These are phyloP conservation scores for Boletellus ananiceps DNA, from an alignment of 768 basidiomycete species.

Conservation along the genomic window DNA sequence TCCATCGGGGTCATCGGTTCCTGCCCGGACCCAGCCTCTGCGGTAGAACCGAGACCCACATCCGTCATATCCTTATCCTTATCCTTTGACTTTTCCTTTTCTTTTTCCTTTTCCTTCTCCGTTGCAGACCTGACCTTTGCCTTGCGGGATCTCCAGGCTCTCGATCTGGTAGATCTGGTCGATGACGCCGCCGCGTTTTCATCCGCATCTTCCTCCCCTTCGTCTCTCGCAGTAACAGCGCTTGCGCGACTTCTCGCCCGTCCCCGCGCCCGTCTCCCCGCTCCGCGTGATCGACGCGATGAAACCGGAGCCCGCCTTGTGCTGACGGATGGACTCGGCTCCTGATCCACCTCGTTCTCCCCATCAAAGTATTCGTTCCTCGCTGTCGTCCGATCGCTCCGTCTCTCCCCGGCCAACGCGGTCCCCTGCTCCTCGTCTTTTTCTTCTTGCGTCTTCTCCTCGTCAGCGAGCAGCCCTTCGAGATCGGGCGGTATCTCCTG, in stretches of 20 bases:
- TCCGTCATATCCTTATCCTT: conserved; percentile 30
- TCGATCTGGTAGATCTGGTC: conserved; percentile 31
- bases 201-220: conserved; percentile 38
- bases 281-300: conserved; percentile 20
- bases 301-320: conserved; percentile 11
- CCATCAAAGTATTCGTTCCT: conserved; percentile 73
- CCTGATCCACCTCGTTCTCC: conserved; percentile 61
- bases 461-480: conserved; percentile 68
- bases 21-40: conserved; percentile 30
- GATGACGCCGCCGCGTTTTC: conserved; percentile 23
- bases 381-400: conserved; percentile 48
- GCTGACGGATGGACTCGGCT: conserved; percentile 32
- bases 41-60: conserved; percentile 27
- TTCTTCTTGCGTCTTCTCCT: conserved; percentile 63
- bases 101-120: conserved; percentile 26
- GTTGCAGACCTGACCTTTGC: conserved; percentile 14
- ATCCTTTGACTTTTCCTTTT: no score
- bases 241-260: conserved; percentile 33
- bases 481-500: conserved; percentile 94
- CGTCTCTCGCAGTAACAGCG: conserved; percentile 23
- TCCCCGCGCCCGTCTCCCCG: conserved; percentile 28
- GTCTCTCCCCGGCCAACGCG: conserved; percentile 47
- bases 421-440: conserved; percentile 64
- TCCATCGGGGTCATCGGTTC: conserved; percentile 37
- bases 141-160: conserved; percentile 27